Conservation (phyloP, 805 yeast genomes). For the Phaffomyces thermotolerans region DNA sequence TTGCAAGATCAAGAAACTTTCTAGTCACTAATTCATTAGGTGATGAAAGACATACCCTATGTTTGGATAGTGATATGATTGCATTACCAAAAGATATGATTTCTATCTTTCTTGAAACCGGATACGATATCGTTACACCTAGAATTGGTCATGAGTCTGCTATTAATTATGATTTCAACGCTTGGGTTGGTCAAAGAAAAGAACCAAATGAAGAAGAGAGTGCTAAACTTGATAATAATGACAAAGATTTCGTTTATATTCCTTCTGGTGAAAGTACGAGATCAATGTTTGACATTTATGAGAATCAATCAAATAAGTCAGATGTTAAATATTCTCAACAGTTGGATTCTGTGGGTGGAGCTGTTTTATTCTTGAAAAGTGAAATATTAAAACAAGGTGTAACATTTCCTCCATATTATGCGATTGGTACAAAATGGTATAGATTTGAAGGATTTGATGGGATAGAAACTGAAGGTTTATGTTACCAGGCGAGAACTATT, state of each 20-base stretch:
- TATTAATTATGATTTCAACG: conserved; percentile 29
- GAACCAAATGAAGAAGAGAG: conserved; percentile 21
- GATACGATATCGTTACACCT: conserved; percentile 27
- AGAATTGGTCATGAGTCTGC: conserved; percentile 22
- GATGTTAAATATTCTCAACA: conserved; percentile 14
- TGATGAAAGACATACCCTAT: conserved; percentile 24
- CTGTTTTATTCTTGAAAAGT: conserved; percentile 38
- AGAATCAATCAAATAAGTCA: conserved; percentile 6
- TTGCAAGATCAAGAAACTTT: conserved; percentile 26
- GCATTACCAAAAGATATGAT: conserved; percentile 21
- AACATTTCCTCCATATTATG: conserved; percentile 37
- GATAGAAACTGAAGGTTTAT: conserved; percentile 47
- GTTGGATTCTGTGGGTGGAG: conserved; percentile 48
- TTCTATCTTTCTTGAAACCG: conserved; percentile 17
- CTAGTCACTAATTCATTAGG: conserved; percentile 19
- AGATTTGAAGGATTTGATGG: conserved; percentile 46
- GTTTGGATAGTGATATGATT: conserved; percentile 28
- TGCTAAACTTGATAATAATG: conserved; percentile 10
- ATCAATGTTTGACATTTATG: conserved; percentile 16
- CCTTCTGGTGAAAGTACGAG: conserved; percentile 22
- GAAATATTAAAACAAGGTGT: conserved; percentile 39
- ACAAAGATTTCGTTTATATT: conserved; percentile 17
- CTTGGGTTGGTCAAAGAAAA: conserved; percentile 29
- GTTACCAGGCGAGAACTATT: conserved; percentile 37
- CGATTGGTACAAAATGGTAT: conserved; percentile 39